These are phyloP conservation scores for Eragrostis nindensis DNA, from an alignment of 176 grass and related monocot species.

Conservation along the genomic window DNA sequence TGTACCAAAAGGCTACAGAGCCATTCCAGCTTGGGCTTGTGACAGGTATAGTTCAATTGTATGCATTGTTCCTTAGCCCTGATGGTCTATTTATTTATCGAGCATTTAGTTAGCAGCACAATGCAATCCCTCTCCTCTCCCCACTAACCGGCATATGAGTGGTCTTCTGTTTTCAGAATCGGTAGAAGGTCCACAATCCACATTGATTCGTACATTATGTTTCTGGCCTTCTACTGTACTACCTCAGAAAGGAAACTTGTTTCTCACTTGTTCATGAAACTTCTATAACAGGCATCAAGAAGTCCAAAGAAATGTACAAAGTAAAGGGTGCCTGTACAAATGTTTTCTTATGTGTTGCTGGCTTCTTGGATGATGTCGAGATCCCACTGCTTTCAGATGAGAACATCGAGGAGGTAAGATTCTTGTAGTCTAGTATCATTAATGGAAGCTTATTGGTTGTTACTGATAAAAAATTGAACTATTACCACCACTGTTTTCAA, in stretches of 20 bases:
- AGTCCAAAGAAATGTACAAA: slow-evolving; percentile 63
- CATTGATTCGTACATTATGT: slow-evolving; percentile 22
- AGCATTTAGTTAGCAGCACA: slow-evolving; percentile 23
- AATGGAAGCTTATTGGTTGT: background rate
- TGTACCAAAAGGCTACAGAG: slow-evolving; percentile 37
- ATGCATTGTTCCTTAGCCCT: slow-evolving; percentile 14
- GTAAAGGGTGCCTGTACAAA: slow-evolving; percentile 59
- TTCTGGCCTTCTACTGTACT: slow-evolving; percentile 1
- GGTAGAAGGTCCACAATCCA: background rate
- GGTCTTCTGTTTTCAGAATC: slow-evolving; percentile 1
- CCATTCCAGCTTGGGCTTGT: slow-evolving; percentile 69
- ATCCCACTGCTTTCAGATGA: slow-evolving; percentile 68
- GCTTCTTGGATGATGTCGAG: slow-evolving; percentile 53
- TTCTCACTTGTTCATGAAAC: slow-evolving; percentile 31
- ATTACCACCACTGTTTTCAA: slow-evolving; percentile 5
- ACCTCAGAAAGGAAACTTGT: slow-evolving; percentile 23
- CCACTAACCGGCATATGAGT: background rate
- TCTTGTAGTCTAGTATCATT: slow-evolving; percentile 33
- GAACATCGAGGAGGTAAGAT: slow-evolving; percentile 74
- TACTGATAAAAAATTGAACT: slow-evolving; percentile 17
- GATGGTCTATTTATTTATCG: slow-evolving; percentile 30
- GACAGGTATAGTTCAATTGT: slow-evolving; percentile 60
- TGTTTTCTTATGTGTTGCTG: slow-evolving; percentile 69
- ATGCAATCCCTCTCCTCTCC: background rate
- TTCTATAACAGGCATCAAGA: slow-evolving; percentile 61